Conservation (phyloP, 768 basidiomycete species). For the Psilocybe subaeruginosa region DNA sequence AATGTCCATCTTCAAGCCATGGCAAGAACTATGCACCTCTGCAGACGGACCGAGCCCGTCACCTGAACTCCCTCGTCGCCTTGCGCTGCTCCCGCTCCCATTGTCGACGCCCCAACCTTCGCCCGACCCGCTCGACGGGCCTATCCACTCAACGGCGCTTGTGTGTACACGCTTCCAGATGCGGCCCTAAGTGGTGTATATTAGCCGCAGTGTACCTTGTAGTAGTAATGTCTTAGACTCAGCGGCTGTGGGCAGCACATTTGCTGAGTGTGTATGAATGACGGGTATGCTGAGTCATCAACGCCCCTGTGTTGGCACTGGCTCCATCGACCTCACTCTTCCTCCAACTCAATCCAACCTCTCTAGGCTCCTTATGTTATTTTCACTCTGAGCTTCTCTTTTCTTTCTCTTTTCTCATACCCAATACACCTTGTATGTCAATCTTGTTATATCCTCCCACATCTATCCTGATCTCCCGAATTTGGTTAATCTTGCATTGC, state of each 20-base stretch:
- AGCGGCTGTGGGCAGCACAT: background rate
- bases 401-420: background rate
- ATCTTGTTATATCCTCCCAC: background rate
- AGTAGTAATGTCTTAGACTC: constrained; percentile 3
- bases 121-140: constrained; percentile 20
- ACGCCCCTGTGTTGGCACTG: constrained; percentile 1
- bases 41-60: constrained; percentile 4
- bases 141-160: constrained; percentile 23
- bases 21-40: constrained; percentile 41
- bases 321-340: background rate
- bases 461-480: background rate
- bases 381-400: background rate
- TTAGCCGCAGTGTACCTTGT: background rate
- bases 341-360: background rate
- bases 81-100: constrained; percentile 28
- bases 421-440: background rate
- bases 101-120: constrained; percentile 18
- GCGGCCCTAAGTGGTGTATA: constrained; percentile 10
- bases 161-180: constrained; percentile 36
- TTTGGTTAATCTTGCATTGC: background rate
- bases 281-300: background rate
- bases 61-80: constrained; percentile 18
- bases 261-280: background rate
- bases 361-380: background rate
- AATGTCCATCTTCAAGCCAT: constrained; percentile 53